Conservation (phyloP, 78 protist genomes). For the Dictyostelium discoideum region dicty_2.7 NC_007088.5:2999501-3000000, state of each 20-base stretch:
- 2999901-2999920: not conserved
- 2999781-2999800: not conserved
- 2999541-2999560: not conserved
- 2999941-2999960: not conserved
- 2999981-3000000: not conserved
- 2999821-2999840: not conserved
- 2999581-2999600: not conserved
- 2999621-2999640: not conserved
- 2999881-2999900: not conserved
- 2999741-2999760: not conserved
- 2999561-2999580: not conserved
- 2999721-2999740: not conserved
- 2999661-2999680: not conserved
- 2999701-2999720: not conserved
- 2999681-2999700: not conserved
- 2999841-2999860: not conserved
- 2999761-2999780: slow-evolving; percentile 1
- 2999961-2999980: not conserved
- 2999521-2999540: not conserved
- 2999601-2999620: not conserved
- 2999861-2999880: not conserved
- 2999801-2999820: not conserved
- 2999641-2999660: not conserved
- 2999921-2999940: not conserved
- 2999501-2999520: not conserved